Evolutionary conservation across 306 rosid genomes (phyloP), one percentile per base, ranked within the genome.

Genomic region (Oemleria cerasiformis): DNA sequence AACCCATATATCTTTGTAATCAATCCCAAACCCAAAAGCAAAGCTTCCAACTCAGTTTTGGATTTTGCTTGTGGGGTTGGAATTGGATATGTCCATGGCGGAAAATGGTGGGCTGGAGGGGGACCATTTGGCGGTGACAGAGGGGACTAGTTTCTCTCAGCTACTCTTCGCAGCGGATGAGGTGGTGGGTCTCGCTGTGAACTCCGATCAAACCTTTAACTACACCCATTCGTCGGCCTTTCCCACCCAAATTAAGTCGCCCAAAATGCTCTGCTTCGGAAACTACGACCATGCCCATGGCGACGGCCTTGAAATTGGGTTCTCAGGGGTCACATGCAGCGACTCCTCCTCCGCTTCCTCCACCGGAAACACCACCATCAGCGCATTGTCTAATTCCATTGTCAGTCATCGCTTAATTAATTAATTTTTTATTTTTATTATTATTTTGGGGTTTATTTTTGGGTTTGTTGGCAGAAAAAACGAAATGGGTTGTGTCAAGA

Each of bases 251-350:
- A 75, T 55, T n/a, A 83, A 84, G 56, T 21, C 86, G 3, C 92
- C 97, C 70, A 75, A 74, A 75, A 91, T 89, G 92, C 88, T 94
- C 64, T 87, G 89, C 63, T 94, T 94, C 54, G 88, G 76, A 2
- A 54, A 68, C 81, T 67, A 73, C 19, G 45, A 61, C 13, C 76
- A 68, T 16, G 48, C 59, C 45, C 74, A 57, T 10, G 43, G 71
- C 19, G 64, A 41, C 50, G 62, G 63, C 8, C 38, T 34, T 1
- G 62, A 70, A 39, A 14, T 50, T 0, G 34, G 77, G 44, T 25
- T 75, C 59, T 44, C 96, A 8, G 76, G 75, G 1, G 23, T 85
- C 81, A 79, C 91, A 71, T 89, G 95, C 23, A 86, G 84, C 66
- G 86, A 85, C 21, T 84, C 90, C 64, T 87, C 87, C 20, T 84